Evolutionary conservation across 2,329 filamentous ascomycete genomes (phyloP), one percentile per base, ranked within the genome.

Genomic region (Ascosphaera aggregata): DNA sequence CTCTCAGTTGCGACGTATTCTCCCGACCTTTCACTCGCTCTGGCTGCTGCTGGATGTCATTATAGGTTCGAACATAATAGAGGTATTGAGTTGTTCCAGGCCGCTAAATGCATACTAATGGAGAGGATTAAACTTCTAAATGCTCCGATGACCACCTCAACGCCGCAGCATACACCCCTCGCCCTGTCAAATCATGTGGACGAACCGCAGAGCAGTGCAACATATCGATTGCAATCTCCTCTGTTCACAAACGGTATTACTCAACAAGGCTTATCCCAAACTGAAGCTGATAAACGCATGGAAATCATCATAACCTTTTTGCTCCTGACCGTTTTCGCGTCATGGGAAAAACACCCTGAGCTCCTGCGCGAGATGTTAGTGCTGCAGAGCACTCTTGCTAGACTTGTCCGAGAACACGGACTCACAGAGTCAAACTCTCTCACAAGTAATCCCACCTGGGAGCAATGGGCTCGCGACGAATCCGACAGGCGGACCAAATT

Each of bases 331-430:
- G 67, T 67, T 0, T 65, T 70, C 49, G 67, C 67, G 9, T 71
- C 68, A 0, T 73, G 69, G 69, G 66, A 67, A 39, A 63, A 64
- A 45, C 69, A 71, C 43, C 63, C 62, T 15, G 65, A 68, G 39
- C 59, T 71, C 8, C 51, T 69, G n/a, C 59, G 64, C 39, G 67
- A 72, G 48, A 67, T 68, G 9, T 57, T 71, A 18, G 64, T 65
- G 1, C 61, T 72, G 31, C 66, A 69, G 45, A 69, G 67, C 42
- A 63, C 68, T 18, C 52, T 72, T 31, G 65, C 67, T 3, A 64
- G 64, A 20, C 57, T 71, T 2, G 62, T 70, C 5, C 59, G 68
- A 19, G 67, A 71, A 39, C 61, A 69, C 42, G 64, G 64, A 2
- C 55, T 67, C 19, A 47, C 49, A 15, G 57, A 60, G 36, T 46